Conservation (phyloP, 805 yeast genomes). For the Metschnikowia lachancei region DNA sequence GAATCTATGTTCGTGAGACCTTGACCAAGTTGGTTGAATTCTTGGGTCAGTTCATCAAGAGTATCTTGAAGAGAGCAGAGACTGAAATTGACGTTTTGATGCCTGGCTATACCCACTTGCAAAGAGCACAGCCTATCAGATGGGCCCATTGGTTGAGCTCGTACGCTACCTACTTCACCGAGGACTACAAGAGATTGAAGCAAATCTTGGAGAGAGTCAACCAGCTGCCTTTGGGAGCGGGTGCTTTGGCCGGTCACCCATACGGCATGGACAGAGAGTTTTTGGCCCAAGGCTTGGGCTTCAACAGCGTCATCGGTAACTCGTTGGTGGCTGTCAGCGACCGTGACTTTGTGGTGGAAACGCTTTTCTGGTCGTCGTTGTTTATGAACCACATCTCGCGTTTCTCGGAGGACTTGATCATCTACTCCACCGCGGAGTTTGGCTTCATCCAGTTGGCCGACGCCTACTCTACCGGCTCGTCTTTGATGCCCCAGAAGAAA, state of each 20-base stretch:
- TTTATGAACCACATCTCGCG: slow-evolving; percentile 95
- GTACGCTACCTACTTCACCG: slow-evolving; percentile 91
- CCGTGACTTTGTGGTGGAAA: slow-evolving; percentile 94
- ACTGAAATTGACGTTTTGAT: slow-evolving; percentile 85
- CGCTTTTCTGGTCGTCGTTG: slow-evolving; percentile 91
- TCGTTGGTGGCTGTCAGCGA: slow-evolving; percentile 96
- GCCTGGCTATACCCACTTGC: slow-evolving; percentile 99
- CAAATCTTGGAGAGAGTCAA: slow-evolving; percentile 83
- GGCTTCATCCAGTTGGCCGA: slow-evolving; percentile 92
- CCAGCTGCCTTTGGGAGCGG: slow-evolving; percentile 89
- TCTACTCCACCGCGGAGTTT: slow-evolving; percentile 96
- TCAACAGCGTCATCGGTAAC: slow-evolving; percentile 86
- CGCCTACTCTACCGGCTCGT: slow-evolving; percentile 97
- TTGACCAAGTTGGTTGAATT: slow-evolving; percentile 58
- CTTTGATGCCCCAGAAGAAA: slow-evolving; percentile 98
- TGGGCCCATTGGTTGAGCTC: slow-evolving; percentile 98
- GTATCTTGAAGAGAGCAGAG: slow-evolving; percentile 72
- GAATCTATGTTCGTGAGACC: slow-evolving; percentile 84
- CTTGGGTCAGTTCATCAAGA: slow-evolving; percentile 60
- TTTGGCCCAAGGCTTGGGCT: slow-evolving; percentile 76
- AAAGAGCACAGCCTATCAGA: slow-evolving; percentile 99
- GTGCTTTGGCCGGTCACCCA: slow-evolving; percentile 99
- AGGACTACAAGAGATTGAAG: slow-evolving; percentile 80
- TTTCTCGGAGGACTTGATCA: slow-evolving; percentile 89
- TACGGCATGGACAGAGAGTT: slow-evolving; percentile 97